Percentiles rank a stretch among this genome's conserved stretches.
These are phyloP conservation scores for Vitis vinifera DNA, from an alignment of 164 flowering plant genomes.

Conservation along the genomic window DNA sequence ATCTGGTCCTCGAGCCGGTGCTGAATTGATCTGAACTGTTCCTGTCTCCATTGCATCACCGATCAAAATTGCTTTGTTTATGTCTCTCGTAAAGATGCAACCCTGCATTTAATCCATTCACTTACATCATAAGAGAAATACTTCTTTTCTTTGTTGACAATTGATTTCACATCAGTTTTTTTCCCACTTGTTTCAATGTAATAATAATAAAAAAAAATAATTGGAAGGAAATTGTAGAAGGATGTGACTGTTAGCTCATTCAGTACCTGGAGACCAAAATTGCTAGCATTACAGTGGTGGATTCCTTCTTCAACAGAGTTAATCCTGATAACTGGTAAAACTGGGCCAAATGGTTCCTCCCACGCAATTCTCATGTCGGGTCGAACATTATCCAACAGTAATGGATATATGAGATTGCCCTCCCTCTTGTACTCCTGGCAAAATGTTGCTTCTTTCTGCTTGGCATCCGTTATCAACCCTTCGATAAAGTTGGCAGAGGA, in stretches of 20 bases:
- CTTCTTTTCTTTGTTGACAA: too few species aligned
- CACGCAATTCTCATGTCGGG: constrained; percentile 99
- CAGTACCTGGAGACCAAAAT: constrained; percentile 96
- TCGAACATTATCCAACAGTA: constrained; percentile 83
- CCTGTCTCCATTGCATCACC: constrained; percentile 99
- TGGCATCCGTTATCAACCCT: constrained; percentile 92
- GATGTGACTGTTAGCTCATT: background rate
- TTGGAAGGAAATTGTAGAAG: too few species aligned
- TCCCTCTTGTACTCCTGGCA: constrained; percentile 93
- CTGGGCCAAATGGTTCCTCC: constrained; percentile 99
- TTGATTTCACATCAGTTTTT: too few species aligned
- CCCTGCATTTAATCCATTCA: constrained; percentile 47
- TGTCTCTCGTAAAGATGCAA: constrained; percentile 89
- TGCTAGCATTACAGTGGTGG: constrained; percentile 99
- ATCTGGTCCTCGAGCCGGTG: constrained; percentile 99
- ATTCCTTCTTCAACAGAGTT: constrained; percentile 91
- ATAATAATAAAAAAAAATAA: too few species aligned
- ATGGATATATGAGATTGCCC: constrained; percentile 97
- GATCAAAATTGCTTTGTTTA: constrained; percentile 94
- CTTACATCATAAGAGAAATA: too few species aligned
- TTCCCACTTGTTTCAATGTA: too few species aligned
- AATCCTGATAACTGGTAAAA: constrained; percentile 89
- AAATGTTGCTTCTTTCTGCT: constrained; percentile 89
- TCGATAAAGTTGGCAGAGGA: constrained; percentile 91
- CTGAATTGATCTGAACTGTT: constrained; percentile 95